Conservation (phyloP, 83 land plant species). For the Picea mariana region DNA sequence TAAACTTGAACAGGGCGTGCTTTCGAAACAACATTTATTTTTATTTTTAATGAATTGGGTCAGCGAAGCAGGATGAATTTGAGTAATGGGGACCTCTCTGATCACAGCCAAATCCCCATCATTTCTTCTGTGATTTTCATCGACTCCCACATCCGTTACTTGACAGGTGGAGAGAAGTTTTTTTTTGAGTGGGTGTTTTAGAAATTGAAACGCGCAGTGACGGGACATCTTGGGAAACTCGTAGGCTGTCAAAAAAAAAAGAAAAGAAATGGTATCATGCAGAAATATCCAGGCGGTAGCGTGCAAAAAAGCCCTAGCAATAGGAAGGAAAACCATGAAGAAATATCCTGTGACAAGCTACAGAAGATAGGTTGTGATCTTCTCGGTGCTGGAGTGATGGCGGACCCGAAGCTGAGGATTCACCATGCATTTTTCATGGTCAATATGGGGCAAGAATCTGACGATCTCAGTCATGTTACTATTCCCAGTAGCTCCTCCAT, state of each 20-base stretch:
- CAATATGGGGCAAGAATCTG: conserved; percentile 16
- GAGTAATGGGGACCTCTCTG: not conserved
- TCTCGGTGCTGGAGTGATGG: no score
- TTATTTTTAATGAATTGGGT: not conserved
- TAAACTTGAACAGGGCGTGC: conserved; percentile 29
- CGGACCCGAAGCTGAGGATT: no score
- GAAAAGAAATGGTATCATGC: no score
- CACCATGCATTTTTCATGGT: conserved; percentile 31
- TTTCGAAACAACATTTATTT: conserved; percentile 24
- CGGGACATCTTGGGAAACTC: not conserved
- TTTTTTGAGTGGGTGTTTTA: not conserved
- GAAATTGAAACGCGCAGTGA: not conserved
- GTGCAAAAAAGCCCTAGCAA: no score
- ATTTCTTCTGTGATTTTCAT: not conserved
- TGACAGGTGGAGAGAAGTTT: not conserved
- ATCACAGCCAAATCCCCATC: not conserved
- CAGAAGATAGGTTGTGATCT: no score
- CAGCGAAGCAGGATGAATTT: not conserved
- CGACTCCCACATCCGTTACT: not conserved
- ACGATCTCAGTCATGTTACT: not conserved
- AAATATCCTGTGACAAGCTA: no score
- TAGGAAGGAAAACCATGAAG: no score
- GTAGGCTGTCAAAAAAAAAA: no score
- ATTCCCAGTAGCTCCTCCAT: not conserved
- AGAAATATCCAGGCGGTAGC: no score